Conservation (phyloP, 1,284 basidiomycete species). For the Ceratobasidium sp. region DNA sequence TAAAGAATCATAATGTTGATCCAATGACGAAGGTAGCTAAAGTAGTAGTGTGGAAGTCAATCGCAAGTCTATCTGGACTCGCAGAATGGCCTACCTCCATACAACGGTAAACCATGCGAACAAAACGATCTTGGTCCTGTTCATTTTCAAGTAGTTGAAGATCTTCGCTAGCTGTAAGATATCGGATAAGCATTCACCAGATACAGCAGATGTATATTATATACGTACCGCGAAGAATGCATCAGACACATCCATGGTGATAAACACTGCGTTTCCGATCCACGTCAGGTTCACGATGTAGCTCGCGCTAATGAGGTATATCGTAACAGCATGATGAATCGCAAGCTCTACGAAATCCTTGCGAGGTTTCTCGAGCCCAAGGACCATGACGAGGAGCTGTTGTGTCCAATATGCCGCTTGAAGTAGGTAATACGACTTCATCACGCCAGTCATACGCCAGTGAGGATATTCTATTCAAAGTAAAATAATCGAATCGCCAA, state of each 20-base stretch:
- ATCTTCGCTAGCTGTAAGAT: constrained; percentile 75
- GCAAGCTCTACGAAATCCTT: constrained; percentile 92
- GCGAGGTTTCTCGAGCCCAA: constrained; percentile 90
- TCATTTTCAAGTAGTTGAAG: constrained; percentile 81
- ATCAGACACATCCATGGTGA: constrained; percentile 98
- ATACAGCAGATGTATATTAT: neutral
- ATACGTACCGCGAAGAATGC: constrained; percentile 79
- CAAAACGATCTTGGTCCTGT: constrained; percentile 66
- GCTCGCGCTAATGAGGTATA: constrained; percentile 96
- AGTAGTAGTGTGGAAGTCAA: neutral
- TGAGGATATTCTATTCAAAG: constrained; percentile 76
- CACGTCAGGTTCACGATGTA: constrained; percentile 82
- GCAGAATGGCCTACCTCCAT: constrained; percentile 74
- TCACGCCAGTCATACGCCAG: constrained; percentile 83
- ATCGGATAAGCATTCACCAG: constrained; percentile 14
- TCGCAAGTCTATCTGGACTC: neutral
- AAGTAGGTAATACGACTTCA: constrained; percentile 94
- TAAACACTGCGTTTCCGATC: constrained; percentile 86
- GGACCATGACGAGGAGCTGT: constrained; percentile 85
- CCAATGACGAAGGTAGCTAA: constrained; percentile 96
- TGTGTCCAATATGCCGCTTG: constrained; percentile 94
- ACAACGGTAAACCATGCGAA: constrained; percentile 75
- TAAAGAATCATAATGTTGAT: constrained; percentile 87
- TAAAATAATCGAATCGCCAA: too few species aligned
- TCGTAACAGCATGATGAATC: constrained; percentile 88